Conservation (phyloP, 1,284 basidiomycete species). For the Pseudozyma flocculosa region DNA sequence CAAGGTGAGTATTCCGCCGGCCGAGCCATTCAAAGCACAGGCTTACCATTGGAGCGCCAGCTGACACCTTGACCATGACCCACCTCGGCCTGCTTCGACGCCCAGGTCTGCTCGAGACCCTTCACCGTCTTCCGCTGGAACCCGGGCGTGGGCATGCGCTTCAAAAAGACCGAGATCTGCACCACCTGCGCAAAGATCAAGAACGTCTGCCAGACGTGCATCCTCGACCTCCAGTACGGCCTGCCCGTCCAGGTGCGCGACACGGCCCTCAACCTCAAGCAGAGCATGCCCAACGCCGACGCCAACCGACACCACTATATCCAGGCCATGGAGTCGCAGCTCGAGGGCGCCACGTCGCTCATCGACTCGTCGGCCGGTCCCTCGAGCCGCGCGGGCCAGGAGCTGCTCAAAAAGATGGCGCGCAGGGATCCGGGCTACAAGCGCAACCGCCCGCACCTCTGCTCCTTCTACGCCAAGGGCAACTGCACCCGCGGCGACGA, state of each 20-base stretch:
- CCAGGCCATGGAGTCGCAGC: slow-evolving; percentile 69
- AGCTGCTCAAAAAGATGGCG: slow-evolving; percentile 91
- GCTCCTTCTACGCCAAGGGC: slow-evolving; percentile 94
- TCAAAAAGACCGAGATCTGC: slow-evolving; percentile 97
- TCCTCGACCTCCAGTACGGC: slow-evolving; percentile 89
- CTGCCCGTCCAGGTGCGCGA: slow-evolving; percentile 96
- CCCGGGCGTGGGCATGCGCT: slow-evolving; percentile 84
- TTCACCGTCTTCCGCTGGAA: slow-evolving; percentile 99
- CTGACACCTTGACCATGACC: too few relatives aligned
- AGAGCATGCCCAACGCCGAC: slow-evolving; percentile 87
- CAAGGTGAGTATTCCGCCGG: slow-evolving; percentile 59
- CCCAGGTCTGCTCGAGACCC: slow-evolving; percentile 76
- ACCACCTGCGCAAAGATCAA: slow-evolving; percentile 98
- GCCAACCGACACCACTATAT: slow-evolving; percentile 92
- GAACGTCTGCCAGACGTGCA: slow-evolving; percentile 97
- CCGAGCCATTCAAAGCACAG: too few relatives aligned
- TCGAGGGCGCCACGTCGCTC: slow-evolving; percentile 55
- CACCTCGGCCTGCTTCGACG: too few relatives aligned
- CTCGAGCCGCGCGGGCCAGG: slow-evolving; percentile 67
- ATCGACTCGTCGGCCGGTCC: slow-evolving; percentile 54
- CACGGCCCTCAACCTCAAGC: slow-evolving; percentile 83
- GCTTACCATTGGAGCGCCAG: too few relatives aligned
- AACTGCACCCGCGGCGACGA: slow-evolving; percentile 86
- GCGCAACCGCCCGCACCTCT: slow-evolving; percentile 87
- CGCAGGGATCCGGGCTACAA: slow-evolving; percentile 95